These are phyloP conservation scores for Pseudonectria foliicola DNA, from an alignment of 2,329 filamentous ascomycete genomes.

Conservation along the genomic window DNA sequence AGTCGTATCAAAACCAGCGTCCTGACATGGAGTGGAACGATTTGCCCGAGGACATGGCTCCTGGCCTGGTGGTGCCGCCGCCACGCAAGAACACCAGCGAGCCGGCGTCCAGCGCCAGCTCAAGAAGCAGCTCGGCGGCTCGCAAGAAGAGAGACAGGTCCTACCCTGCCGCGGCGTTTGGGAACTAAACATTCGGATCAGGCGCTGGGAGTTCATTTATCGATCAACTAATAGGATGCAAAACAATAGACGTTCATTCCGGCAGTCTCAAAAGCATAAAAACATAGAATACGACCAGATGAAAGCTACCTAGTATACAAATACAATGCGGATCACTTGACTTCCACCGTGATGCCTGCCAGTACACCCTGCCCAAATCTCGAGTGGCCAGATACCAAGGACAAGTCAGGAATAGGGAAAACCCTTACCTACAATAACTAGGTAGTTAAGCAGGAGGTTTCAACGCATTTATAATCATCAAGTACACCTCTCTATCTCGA, in stretches of 20 bases:
- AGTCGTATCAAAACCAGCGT: constrained; percentile 52
- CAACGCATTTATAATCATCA: too few species aligned
- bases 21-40: constrained; percentile 61
- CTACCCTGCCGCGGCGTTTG: constrained; percentile 58
- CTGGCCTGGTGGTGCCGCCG: constrained; percentile 22
- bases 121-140: constrained; percentile 46
- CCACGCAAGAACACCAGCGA: constrained; percentile 24
- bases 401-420: too few species aligned
- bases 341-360: too few species aligned
- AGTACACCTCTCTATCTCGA: too few species aligned
- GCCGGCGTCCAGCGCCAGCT: constrained; percentile 38
- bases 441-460: too few species aligned
- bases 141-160: constrained; percentile 53
- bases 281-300: constrained; percentile 2
- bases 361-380: too few species aligned
- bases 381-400: too few species aligned
- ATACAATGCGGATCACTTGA: neutral
- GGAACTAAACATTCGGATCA: constrained; percentile 23
- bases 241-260: too few species aligned
- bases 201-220: too few species aligned
- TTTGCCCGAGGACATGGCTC: constrained; percentile 52
- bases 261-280: too few species aligned
- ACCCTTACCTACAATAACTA: too few species aligned
- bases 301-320: neutral
- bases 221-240: too few species aligned